Base-by-base conservation (phyloP, 768 basidiomycete genomes). In the Naganishia onofrii region DNA sequence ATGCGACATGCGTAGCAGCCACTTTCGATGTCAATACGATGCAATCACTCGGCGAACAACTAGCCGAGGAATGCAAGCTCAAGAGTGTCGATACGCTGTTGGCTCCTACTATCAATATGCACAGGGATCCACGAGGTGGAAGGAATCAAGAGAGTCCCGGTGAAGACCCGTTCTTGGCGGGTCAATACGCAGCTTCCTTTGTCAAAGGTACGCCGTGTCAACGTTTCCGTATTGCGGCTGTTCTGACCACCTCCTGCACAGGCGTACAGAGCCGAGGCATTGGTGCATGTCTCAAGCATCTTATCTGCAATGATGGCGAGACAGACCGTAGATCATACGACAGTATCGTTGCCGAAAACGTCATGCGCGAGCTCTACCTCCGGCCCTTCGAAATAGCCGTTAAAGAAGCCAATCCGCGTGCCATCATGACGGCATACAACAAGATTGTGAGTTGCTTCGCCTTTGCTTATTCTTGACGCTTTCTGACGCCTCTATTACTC, bases 241-340 rank as follows among this genome's bases (percentile, higher is more conserved):
- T 85, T 90, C 82, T 85, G 72, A 84, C 90, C n/a, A 21, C 85
- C 89, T 1, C 85, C 89, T 0, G 84, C n/a, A 87, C 86, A 63
- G 90, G 90, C 8, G 84, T 91, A 2, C 91, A 93, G 79, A 85
- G 79, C 23, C 85, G 86, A n/a, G 90, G 90, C 0, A 87, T 93
- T 54, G 89, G 88, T 23, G 84, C 87, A 6, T 84, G 88, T 3
- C 88, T 92, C 83, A 92, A 92, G 77, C 91, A 92, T 77, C 92
- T 90, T 72, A 87, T 88, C 23, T 87, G 85, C 28, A 92, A 92
- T 75, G 91, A 92, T 82, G 90, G 91, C 79, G 90, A 92, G 77
- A 85, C 90, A 71, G 89, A 90, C 74, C 68, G 68, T 21, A 69
- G 46, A 36, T 23, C 23, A n/a, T 69, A 69, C 34, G 58, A 69